Evolutionary conservation across 805 yeast genomes (phyloP).

Genomic region (Osmozyma mogii): DNA sequence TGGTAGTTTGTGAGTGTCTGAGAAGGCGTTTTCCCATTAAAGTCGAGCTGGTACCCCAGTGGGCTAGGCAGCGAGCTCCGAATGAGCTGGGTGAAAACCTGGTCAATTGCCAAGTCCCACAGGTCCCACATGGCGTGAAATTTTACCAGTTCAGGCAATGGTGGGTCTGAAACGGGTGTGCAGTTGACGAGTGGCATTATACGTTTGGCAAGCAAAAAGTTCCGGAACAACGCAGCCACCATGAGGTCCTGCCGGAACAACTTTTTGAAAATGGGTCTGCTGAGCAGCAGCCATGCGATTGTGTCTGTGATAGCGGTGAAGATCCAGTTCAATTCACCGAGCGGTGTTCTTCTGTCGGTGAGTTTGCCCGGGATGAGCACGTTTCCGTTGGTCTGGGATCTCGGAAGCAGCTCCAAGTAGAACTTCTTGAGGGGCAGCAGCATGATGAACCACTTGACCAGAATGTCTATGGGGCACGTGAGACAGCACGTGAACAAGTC

Average conservation of each 20-base stretch:
- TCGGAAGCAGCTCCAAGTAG: conserved; percentile 39
- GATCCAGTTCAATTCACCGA: conserved; percentile 96
- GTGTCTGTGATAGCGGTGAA: conserved; percentile 97
- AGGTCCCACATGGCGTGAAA: conserved; percentile 95
- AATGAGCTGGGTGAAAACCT: conserved; percentile 69
- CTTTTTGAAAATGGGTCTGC: conserved; percentile 80
- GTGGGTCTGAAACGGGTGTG: conserved; percentile 92
- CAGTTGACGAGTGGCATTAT: conserved; percentile 91
- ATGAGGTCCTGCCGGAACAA: conserved; percentile 91
- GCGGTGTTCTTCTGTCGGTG: conserved; percentile 88
- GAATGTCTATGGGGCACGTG: conserved; percentile 92
- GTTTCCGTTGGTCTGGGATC: conserved; percentile 42
- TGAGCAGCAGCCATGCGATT: conserved; percentile 91
- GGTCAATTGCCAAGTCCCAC: conserved; percentile 96
- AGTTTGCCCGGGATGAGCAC: conserved; percentile 82
- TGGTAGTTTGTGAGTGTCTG: conserved; percentile 48
- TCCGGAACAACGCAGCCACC: conserved; percentile 93
- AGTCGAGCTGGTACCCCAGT: not conserved
- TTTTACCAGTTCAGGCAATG: conserved; percentile 72
- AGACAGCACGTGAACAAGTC: conserved; percentile 93
- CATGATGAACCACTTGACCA: conserved; percentile 84
- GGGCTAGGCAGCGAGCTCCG: not conserved
- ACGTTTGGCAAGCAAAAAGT: conserved; percentile 84
- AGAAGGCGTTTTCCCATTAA: conserved; percentile 1
- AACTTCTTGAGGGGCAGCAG: conserved; percentile 60